A percentile compares a stretch with the other conserved stretches of the same genome.
Evolutionary conservation across 2,329 filamentous ascomycete species (phyloP).

Genomic region (Sordariomycetes sp.): DNA sequence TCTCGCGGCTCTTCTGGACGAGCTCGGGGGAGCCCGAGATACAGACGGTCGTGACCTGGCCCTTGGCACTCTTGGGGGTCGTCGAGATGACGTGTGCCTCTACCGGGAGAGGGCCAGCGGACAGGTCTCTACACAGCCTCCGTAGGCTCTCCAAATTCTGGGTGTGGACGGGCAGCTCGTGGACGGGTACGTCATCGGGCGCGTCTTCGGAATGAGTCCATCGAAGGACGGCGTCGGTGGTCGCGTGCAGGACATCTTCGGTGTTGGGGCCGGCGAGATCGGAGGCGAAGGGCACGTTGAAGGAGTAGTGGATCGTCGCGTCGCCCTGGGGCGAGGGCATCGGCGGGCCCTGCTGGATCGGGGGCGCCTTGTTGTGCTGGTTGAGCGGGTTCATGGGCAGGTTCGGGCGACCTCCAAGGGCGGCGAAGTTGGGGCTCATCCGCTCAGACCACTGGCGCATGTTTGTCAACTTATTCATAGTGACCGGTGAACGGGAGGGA

Average conservation of each 20-base stretch:
- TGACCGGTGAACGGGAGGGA: constrained; percentile 16
- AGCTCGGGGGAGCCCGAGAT: constrained; percentile 78
- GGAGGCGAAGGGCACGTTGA: constrained; percentile 93
- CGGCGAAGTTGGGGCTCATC: constrained; percentile 56
- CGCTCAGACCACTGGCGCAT: constrained; percentile 62
- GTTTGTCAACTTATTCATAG: constrained; percentile 58
- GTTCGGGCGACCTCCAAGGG: constrained; percentile 36
- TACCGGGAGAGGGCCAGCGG: constrained; percentile 54
- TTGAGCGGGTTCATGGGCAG: constrained; percentile 42
- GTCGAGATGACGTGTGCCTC: constrained; percentile 77
- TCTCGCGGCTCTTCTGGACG: constrained; percentile 80
- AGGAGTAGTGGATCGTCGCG: constrained; percentile 77
- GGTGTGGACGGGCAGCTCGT: constrained; percentile 84
- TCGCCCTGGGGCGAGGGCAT: constrained; percentile 59
- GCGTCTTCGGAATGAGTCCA: constrained; percentile 91
- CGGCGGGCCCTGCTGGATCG: constrained; percentile 35
- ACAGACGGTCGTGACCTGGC: constrained; percentile 74
- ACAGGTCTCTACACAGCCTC: constrained; percentile 71
- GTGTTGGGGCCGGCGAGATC: constrained; percentile 85
- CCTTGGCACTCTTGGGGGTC: constrained; percentile 58
- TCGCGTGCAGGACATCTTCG: constrained; percentile 90
- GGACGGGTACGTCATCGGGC: constrained; percentile 68
- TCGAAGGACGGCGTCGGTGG: constrained; percentile 70
- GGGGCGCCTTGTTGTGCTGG: constrained; percentile 41
- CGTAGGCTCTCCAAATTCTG: constrained; percentile 73